Conservation (phyloP, 2,329 filamentous ascomycete genomes). For the Chaetomium sp. region DNA sequence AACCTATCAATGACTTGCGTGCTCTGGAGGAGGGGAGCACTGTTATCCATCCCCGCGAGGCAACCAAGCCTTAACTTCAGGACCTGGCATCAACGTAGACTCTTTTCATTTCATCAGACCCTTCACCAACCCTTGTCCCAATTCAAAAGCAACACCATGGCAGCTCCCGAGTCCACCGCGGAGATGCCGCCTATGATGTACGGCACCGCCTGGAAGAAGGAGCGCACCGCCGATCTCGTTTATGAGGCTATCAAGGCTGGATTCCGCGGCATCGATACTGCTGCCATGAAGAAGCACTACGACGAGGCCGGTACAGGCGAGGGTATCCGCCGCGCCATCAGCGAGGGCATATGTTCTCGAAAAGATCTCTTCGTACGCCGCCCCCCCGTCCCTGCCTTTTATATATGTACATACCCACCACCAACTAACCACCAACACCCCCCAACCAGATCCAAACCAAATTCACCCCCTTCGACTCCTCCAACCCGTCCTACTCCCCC, state of each 20-base stretch:
- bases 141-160: slow-evolving; percentile 13
- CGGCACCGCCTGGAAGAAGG: slow-evolving; percentile 85
- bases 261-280: slow-evolving; percentile 76
- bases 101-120: background rate
- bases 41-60: background rate
- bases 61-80: background rate
- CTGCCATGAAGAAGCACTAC: slow-evolving; percentile 78
- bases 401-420: background rate
- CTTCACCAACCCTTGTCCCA: background rate
- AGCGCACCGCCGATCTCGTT: slow-evolving; percentile 66
- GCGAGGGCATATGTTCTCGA: slow-evolving; percentile 57
- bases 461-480: slow-evolving; percentile 69
- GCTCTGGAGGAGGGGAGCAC: background rate
- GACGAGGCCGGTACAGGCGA: slow-evolving; percentile 70
- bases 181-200: slow-evolving; percentile 64
- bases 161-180: slow-evolving; percentile 31
- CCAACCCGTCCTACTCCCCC: slow-evolving; percentile 58
- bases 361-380: slow-evolving; percentile 63
- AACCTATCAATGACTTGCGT: slow-evolving; percentile 12
- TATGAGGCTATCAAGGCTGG: slow-evolving; percentile 67
- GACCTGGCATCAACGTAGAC: background rate
- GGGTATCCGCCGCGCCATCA: slow-evolving; percentile 64
- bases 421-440: background rate
- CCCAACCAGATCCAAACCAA: slow-evolving; percentile 73
- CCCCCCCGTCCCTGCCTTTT: background rate